Conservation (phyloP, 1,284 basidiomycete genomes). For the Flammula alnicola region DNA sequence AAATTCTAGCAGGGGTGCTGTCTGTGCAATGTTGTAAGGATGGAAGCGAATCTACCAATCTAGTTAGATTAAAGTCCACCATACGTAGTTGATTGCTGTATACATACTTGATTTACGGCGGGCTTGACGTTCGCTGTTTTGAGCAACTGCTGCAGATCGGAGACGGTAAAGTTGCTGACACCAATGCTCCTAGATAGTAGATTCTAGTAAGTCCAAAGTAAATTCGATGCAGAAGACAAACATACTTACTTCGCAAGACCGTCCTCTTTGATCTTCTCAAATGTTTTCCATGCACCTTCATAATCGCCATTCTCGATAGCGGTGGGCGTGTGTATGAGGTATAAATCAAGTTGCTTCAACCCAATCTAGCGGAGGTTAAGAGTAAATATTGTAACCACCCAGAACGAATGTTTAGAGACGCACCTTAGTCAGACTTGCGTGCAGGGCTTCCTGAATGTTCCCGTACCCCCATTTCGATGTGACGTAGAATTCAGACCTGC, state of each 20-base stretch:
- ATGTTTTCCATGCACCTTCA: slow-evolving; percentile 63
- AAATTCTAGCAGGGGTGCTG: slow-evolving; percentile 61
- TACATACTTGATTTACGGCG: slow-evolving; percentile 73
- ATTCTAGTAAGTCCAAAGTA: neutral
- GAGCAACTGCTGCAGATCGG: slow-evolving; percentile 62
- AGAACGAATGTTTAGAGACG: neutral
- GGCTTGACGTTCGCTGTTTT: slow-evolving; percentile 66
- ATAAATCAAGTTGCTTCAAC: slow-evolving; percentile 72
- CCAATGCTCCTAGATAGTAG: slow-evolving; percentile 65
- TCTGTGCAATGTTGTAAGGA: slow-evolving; percentile 68
- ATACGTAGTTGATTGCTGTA: too few species aligned
- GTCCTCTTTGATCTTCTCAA: slow-evolving; percentile 66
- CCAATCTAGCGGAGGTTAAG: slow-evolving; percentile 46
- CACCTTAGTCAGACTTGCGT: slow-evolving; percentile 41
- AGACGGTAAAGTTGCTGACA: slow-evolving; percentile 76
- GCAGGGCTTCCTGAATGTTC: slow-evolving; percentile 43
- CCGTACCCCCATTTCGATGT: slow-evolving; percentile 62
- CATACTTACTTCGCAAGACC: slow-evolving; percentile 60
- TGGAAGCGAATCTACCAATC: slow-evolving; percentile 53
- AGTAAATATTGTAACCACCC: neutral
- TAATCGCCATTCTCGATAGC: slow-evolving; percentile 43
- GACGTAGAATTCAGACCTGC: slow-evolving; percentile 52
- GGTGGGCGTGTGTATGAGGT: slow-evolving; percentile 66
- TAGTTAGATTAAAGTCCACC: too few species aligned
- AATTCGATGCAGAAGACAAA: neutral